These are phyloP conservation scores for Coniella lustricola DNA, from an alignment of 2,329 filamentous ascomycete species.

Conservation along the genomic window DNA sequence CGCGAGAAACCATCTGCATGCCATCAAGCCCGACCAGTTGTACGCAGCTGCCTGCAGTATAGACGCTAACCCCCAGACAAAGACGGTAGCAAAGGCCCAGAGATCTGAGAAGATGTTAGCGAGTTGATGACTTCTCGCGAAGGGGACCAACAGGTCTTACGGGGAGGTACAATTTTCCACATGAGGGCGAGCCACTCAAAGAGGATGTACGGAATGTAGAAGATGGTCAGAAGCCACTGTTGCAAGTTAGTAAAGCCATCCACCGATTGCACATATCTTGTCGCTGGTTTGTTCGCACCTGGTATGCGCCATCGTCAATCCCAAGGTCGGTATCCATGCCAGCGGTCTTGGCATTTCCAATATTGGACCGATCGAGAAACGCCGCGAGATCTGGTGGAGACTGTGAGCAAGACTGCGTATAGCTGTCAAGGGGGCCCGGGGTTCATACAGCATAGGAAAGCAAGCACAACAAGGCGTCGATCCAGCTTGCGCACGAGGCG, in stretches of 20 bases:
- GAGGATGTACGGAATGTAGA: constrained; percentile 37
- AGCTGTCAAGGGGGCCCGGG: neutral
- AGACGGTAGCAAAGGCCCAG: constrained; percentile 22
- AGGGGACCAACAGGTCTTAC: constrained; percentile 20
- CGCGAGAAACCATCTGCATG: constrained; percentile 34
- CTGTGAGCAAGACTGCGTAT: neutral
- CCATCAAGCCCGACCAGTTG: constrained; percentile 30
- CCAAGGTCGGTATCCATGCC: constrained; percentile 30
- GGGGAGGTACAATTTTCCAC: constrained; percentile 35
- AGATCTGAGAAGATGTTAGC: constrained; percentile 17
- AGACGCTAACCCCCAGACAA: constrained; percentile 25
- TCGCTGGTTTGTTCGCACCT: constrained; percentile 20
- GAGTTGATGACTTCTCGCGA: neutral
- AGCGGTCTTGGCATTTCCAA: constrained; percentile 31
- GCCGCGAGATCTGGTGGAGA: constrained; percentile 25
- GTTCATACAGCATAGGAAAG: constrained; percentile 25
- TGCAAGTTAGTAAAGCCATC: neutral
- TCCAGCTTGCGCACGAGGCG: constrained; percentile 30
- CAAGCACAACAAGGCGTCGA: constrained; percentile 24
- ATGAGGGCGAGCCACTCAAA: constrained; percentile 36
- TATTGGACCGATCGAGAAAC: constrained; percentile 33
- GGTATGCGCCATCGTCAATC: constrained; percentile 31
- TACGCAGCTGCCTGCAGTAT: constrained; percentile 27
- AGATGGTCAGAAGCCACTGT: constrained; percentile 37
- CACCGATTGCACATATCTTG: neutral